Percentiles rank a stretch among this genome's conserved stretches.
Evolutionary conservation across 805 yeast species (phyloP).

Genomic region (Lipomyces chichibuensis): DNA sequence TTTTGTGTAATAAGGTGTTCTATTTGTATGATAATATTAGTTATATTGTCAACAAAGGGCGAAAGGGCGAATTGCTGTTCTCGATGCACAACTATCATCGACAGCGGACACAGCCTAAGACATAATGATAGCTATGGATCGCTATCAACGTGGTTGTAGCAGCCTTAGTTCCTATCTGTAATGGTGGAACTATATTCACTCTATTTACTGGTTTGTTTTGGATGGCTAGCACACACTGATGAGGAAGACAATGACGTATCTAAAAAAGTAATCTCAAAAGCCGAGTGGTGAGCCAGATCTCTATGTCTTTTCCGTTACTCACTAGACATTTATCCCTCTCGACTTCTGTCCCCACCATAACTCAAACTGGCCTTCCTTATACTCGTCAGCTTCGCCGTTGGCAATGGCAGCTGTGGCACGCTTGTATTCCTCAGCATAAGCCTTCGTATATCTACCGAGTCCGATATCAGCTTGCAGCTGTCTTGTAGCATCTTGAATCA

Average conservation of each 20-base stretch:
- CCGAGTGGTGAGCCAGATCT: too few species aligned
- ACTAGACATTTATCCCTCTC: background rate
- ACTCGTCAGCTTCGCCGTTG: background rate
- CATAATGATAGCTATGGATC: background rate
- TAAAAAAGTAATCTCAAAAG: too few species aligned
- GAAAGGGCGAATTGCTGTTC: background rate
- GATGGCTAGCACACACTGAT: too few species aligned
- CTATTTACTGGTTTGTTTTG: too few species aligned
- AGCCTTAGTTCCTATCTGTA: too few species aligned
- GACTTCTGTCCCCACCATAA: slow-evolving; percentile 21
- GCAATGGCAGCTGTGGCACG: background rate
- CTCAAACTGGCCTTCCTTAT: slow-evolving; percentile 16
- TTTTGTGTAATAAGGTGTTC: slow-evolving; percentile 2
- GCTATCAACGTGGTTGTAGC: too few species aligned
- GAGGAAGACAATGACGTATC: too few species aligned
- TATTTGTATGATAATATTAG: background rate
- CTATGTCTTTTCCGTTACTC: background rate
- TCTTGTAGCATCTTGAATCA: slow-evolving; percentile 7
- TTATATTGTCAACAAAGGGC: background rate
- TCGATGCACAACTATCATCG: background rate
- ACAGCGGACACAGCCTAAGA: background rate
- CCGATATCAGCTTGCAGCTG: slow-evolving; percentile 13
- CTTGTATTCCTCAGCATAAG: background rate
- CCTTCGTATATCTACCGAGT: slow-evolving; percentile 7
- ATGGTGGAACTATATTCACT: too few species aligned